These are phyloP conservation scores for Cymbopogon flexuosus DNA, from an alignment of 202 grass and related monocot species.

Conservation along the genomic window DNA sequence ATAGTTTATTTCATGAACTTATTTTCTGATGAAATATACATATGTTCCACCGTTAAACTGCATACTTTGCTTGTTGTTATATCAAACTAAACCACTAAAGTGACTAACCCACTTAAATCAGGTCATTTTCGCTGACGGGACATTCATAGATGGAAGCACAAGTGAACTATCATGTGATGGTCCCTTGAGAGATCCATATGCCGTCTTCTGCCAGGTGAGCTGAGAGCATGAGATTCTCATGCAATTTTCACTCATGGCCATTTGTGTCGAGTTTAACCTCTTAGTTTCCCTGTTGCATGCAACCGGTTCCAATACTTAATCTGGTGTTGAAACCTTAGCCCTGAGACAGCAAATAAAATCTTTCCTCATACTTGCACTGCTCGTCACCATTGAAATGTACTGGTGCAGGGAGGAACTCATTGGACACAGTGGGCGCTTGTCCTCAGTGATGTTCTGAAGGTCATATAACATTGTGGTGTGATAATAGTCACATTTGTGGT, in stretches of 20 bases:
- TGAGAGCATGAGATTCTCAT: background rate
- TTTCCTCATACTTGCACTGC: background rate
- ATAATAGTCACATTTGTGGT: background rate
- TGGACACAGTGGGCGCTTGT: slow-evolving; percentile 89
- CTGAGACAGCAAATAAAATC: background rate
- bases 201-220: slow-evolving; percentile 86
- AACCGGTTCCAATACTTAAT: background rate
- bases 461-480: slow-evolving; percentile 32
- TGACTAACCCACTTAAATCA: slow-evolving; percentile 33
- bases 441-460: slow-evolving; percentile 65
- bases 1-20: background rate
- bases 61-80: background rate
- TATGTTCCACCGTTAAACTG: background rate
- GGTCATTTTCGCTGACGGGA: slow-evolving; percentile 94
- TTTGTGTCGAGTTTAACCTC: background rate
- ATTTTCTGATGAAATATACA: background rate
- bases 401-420: slow-evolving; percentile 72
- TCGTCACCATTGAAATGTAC: background rate
- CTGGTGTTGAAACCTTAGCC: background rate
- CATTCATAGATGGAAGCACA: slow-evolving; percentile 93
- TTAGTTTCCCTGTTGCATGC: background rate
- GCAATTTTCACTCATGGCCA: background rate
- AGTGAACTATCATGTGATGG: slow-evolving; percentile 94
- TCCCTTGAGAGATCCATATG: slow-evolving; percentile 84
- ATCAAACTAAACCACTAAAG: background rate